A percentile compares a stretch with the other conserved stretches of the same genome.
These are phyloP conservation scores for Nannizzia gypsea DNA, from an alignment of 2,329 filamentous ascomycete species.

Conservation along the genomic window DNA sequence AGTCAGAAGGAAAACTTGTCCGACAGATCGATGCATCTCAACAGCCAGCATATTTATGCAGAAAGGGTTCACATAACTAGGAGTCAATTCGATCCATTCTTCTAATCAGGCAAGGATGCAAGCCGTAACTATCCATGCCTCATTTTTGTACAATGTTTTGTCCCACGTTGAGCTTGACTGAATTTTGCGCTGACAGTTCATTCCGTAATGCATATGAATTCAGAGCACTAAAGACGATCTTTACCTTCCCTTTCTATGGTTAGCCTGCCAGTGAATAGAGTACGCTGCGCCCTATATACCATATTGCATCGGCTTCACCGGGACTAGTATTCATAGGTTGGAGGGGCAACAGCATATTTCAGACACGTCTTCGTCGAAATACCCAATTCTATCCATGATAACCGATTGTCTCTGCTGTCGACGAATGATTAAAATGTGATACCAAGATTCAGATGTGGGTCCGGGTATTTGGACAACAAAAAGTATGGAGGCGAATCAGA, in stretches of 20 bases:
- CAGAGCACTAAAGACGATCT: no score
- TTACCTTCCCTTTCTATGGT: no score
- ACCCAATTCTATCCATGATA: neutral
- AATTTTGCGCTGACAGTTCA: no score
- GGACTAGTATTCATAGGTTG: neutral
- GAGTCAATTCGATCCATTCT: neutral
- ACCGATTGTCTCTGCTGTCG: neutral
- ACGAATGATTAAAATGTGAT: no score
- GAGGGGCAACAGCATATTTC: neutral
- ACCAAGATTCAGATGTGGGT: neutral
- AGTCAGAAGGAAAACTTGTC: neutral
- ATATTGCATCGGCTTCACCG: neutral
- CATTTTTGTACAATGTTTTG: no score
- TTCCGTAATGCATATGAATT: no score
- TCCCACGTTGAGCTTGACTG: no score
- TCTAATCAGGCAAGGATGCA: no score
- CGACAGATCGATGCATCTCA: neutral
- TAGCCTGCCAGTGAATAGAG: no score
- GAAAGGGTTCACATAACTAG: neutral
- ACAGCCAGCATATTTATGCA: neutral
- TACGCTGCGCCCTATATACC: no score
- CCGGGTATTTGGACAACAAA: neutral
- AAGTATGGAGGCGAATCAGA: neutral
- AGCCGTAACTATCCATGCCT: no score
- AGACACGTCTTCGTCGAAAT: neutral